phyloP scores from a whole-genome alignment of 192 early-diverging fungal genomes.

The Podila clonocystis region DNA sequence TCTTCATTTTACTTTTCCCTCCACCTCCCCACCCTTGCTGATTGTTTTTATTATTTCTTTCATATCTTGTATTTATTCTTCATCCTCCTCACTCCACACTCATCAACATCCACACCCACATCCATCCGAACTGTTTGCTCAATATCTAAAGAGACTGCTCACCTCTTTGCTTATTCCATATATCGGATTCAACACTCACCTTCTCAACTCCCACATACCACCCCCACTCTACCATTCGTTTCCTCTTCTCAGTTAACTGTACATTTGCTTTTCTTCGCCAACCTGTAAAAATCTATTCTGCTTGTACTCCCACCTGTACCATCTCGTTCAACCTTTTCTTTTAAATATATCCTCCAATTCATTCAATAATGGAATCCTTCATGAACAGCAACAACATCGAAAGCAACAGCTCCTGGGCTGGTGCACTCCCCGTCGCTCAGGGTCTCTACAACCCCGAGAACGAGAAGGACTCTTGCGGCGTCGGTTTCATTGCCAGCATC shows the following conservation, averaged over 20 bases:
- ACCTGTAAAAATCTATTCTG: background rate
- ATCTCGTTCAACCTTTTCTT: background rate
- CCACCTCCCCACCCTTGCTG: slow-evolving; percentile 11
- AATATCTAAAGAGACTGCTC: slow-evolving; percentile 13
- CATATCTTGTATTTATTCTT: background rate
- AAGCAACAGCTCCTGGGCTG: slow-evolving; percentile 78
- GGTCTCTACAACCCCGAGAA: slow-evolving; percentile 88
- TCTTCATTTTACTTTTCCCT: slow-evolving; percentile 1
- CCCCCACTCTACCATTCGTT: background rate
- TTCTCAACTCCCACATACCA: background rate
- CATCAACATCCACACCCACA: background rate
- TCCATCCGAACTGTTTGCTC: background rate
- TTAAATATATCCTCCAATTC: background rate
- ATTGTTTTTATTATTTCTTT: background rate
- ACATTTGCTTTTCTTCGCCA: too few species aligned
- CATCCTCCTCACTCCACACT: background rate
- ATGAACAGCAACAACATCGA: slow-evolving; percentile 53
- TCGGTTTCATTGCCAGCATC: slow-evolving; percentile 97
- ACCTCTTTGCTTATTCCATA: slow-evolving; percentile 2
- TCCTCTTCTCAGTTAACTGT: slow-evolving; percentile 1
- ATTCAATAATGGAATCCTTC: slow-evolving; percentile 35
- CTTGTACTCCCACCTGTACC: slow-evolving; percentile 2
- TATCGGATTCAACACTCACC: too few species aligned
- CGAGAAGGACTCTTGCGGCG: slow-evolving; percentile 97
- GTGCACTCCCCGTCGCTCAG: slow-evolving; percentile 83